Evolutionary conservation across 768 basidiomycete species (phyloP), one percentile per base, ranked within the genome.

Genomic region (Agrocybe chaxingu): DNA sequence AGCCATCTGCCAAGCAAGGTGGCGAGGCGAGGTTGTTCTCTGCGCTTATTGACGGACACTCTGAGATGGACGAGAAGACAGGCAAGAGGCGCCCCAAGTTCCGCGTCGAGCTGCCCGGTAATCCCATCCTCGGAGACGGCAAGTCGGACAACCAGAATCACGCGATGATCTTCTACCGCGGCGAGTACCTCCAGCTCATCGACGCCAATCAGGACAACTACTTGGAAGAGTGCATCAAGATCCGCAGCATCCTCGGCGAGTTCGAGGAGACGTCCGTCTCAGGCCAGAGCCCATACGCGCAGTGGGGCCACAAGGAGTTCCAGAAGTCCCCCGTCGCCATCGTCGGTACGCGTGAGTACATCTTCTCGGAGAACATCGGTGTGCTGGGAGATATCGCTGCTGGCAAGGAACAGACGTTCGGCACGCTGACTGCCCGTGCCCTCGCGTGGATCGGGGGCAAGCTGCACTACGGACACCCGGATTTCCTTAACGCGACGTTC

Each of bases 171-270:
- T 99, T 99, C 78, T 97, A 98, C 70, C 92, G 97, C 41, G 97
- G 97, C 56, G 97, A 99, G 71, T 98, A 97, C 67, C 78, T 99
- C 44, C 97, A 99, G 70, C 88, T 99, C 59, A 98, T 99, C 70
- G 97, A 99, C 58, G 97, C 97, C 59, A 99, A 99, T 66, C 97
- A 99, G 73, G 97, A 99, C 75, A 99, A 98, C 73, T 99, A 99
- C 63, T 76, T 99, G 61, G 97, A 99, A 67, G 97, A 99, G 66
- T 99, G 97, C 69, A 71, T 99, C 66, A 99, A 99, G 79, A 99
- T 99, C 60, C 85, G 97, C 33, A 99, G 95, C 66, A 84, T 99
- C 45, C 80, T 99, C 42, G 96, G 92, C 58, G 97, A 98, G 70
- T 99, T 99, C 57, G 97, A 99, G 65, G 91, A 98, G 64, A 96